Evolutionary conservation across 139 green algal species (phyloP), one percentile per base, ranked within the genome.

Genomic region (Edaphochlamys debaryana): DNA sequence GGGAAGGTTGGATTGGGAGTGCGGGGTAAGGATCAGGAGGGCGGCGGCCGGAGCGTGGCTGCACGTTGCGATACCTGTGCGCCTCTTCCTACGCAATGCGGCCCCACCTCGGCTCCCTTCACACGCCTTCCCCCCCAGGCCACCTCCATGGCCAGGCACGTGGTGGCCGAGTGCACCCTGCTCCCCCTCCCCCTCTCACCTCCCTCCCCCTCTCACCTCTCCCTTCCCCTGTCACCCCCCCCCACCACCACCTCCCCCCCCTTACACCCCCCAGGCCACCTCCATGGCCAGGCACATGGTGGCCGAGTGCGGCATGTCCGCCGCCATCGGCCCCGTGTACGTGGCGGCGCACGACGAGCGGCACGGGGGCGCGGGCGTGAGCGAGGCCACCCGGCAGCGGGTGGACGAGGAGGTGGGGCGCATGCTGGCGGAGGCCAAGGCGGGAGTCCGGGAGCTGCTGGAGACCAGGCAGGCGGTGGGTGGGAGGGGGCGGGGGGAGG

Each of bases 91-190:
- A n/a, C n/a, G n/a, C n/a, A n/a, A n/a, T n/a, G n/a, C n/a, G n/a
- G n/a, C n/a, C n/a, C n/a, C n/a, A n/a, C n/a, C n/a, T n/a, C n/a
- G n/a, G n/a, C n/a, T n/a, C n/a, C n/a, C n/a, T n/a, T n/a, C n/a
- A n/a, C n/a, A n/a, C n/a, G n/a, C n/a, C n/a, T n/a, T n/a, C n/a
- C 98, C 42, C 79, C 87, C 40, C 91, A 97, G 82, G 97, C 97
- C 27, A 99, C 96, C 29, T 74, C 88, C 67, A 83, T 92, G 79
- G 95, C 95, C 0, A 85, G 95, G 0, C 90, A 97, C 89, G 98
- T 98, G 95, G 94, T 98, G 63, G 90, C 90, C n/a, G 88, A 98
- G 79, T 98, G 93, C 78, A 95, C 95, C 54, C 92, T 98, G 90
- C 94, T 88, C 78, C 86, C 95, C 2, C n/a, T n/a, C n/a, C n/a